phyloP scores from a whole-genome alignment of 306 rosid species.

The Cucumis cinereus region DNA sequence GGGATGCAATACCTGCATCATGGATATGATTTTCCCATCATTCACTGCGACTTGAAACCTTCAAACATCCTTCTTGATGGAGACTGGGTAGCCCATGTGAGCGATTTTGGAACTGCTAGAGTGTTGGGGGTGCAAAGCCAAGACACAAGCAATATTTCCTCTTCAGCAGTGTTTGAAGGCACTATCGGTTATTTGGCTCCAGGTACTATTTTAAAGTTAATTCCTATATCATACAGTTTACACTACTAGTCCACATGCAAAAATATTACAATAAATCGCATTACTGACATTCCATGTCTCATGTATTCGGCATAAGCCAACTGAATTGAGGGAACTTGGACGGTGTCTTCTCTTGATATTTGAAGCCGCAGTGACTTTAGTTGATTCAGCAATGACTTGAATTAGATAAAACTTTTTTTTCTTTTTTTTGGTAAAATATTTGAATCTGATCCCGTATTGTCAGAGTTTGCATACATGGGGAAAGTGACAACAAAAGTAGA shows the following conservation, averaged over 20 bases:
- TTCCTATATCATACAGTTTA: background rate
- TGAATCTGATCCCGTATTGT: conserved; percentile 2
- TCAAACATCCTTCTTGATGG: conserved; percentile 66
- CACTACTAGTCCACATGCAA: background rate
- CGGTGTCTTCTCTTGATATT: background rate
- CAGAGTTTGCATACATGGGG: conserved; percentile 77
- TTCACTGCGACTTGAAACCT: conserved; percentile 82
- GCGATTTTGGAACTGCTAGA: conserved; percentile 89
- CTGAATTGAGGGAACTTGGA: background rate
- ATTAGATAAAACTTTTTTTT: background rate
- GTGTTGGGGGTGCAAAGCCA: conserved; percentile 65
- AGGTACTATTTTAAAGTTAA: conserved; percentile 31
- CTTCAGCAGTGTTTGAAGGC: conserved; percentile 58
- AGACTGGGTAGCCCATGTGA: conserved; percentile 74
- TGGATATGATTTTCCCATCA: conserved; percentile 62
- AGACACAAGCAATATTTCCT: conserved; percentile 38
- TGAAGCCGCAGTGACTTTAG: background rate
- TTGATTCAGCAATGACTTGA: background rate
- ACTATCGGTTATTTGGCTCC: conserved; percentile 85
- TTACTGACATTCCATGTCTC: background rate
- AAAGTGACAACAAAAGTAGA: conserved; percentile 65
- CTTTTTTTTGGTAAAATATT: background rate
- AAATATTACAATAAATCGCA: background rate
- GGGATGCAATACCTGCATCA: conserved; percentile 76
- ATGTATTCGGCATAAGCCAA: background rate